Conservation (phyloP, 306 rosid genomes). For the Cicer chorassanicum region DNA sequence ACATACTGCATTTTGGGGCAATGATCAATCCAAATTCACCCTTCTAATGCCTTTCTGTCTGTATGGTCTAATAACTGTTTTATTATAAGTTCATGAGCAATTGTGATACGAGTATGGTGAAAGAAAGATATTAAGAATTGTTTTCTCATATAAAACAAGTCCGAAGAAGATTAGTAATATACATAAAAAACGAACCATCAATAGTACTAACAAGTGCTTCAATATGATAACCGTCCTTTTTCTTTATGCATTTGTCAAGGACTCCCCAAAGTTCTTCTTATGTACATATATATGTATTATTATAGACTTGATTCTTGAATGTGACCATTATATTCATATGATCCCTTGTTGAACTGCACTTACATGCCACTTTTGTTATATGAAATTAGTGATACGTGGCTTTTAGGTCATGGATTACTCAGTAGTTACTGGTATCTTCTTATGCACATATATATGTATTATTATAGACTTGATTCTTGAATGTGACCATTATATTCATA, state of each 20-base stretch:
- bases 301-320: slow-evolving; percentile 1
- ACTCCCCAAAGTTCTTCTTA: not conserved
- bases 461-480: slow-evolving; percentile 5
- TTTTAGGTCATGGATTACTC: slow-evolving; percentile 8
- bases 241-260: not conserved
- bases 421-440: not conserved
- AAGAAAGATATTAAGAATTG: slow-evolving; percentile 11
- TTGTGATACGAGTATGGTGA: not conserved
- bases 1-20: not conserved
- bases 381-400: slow-evolving; percentile 4
- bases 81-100: not conserved
- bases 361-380: slow-evolving; percentile 18
- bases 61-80: slow-evolving; percentile 2
- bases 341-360: not conserved
- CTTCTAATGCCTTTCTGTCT: not conserved
- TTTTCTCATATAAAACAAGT: slow-evolving; percentile 2
- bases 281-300: not conserved
- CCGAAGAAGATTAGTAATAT: not conserved
- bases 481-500: not conserved
- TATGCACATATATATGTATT: not conserved
- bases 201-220: slow-evolving; percentile 14
- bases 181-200: not conserved
- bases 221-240: not conserved
- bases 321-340: not conserved
- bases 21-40: slow-evolving; percentile 1